phyloP scores from a whole-genome alignment of 1,284 basidiomycete genomes.

The Naganishia sp. region DNA sequence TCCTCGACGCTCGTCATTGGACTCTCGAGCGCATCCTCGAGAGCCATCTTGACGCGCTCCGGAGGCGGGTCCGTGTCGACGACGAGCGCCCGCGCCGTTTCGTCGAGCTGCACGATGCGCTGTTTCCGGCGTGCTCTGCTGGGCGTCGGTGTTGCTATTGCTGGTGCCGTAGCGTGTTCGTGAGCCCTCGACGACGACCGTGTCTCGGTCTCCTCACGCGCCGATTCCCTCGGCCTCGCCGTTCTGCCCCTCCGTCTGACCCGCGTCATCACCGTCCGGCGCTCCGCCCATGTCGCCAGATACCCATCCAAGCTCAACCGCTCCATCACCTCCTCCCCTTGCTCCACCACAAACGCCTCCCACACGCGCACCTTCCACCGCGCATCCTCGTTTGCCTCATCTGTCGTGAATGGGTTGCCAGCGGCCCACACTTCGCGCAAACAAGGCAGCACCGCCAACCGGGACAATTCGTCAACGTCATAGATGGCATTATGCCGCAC shows the following conservation, averaged over 20 bases:
- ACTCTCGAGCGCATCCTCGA: conserved; percentile 25
- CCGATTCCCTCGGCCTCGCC: background rate
- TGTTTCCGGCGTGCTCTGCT: conserved; percentile 33
- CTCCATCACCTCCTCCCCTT: conserved; percentile 60
- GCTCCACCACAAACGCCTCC: conserved; percentile 77
- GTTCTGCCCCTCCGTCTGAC: conserved; percentile 27
- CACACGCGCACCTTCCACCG: conserved; percentile 76
- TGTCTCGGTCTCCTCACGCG: background rate
- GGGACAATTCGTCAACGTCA: conserved; percentile 81
- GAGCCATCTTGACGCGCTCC: conserved; percentile 14
- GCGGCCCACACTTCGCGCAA: conserved; percentile 75
- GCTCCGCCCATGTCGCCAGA: conserved; percentile 73
- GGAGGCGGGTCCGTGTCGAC: conserved; percentile 27
- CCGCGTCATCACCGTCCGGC: conserved; percentile 49
- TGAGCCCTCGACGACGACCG: background rate
- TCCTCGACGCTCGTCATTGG: conserved; percentile 11
- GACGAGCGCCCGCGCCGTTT: conserved; percentile 12
- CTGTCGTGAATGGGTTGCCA: conserved; percentile 73
- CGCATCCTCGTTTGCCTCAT: conserved; percentile 52
- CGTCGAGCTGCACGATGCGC: conserved; percentile 41
- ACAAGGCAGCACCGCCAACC: conserved; percentile 76
- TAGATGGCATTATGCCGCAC: conserved; percentile 78
- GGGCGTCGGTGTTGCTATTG: background rate
- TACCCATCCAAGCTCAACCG: conserved; percentile 65
- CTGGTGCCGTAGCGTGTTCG: background rate